phyloP scores from a whole-genome alignment of 768 basidiomycete genomes.

The Phylloporus sp. region DNA sequence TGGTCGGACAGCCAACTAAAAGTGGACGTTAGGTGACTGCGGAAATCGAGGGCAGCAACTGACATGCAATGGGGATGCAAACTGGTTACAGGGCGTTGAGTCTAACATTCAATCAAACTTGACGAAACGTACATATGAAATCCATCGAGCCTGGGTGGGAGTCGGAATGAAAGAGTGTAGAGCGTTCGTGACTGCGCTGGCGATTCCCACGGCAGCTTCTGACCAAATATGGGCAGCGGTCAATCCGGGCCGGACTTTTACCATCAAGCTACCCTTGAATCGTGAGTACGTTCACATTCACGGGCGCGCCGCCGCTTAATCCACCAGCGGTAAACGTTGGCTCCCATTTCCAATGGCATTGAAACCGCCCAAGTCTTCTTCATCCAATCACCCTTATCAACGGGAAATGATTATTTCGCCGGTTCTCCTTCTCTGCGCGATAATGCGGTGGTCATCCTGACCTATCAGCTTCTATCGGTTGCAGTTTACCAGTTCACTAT shows the following conservation, averaged over 20 bases:
- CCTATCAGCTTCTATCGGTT: too few species aligned
- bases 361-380: not conserved
- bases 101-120: too few species aligned
- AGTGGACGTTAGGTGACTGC: constrained; percentile 9
- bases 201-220: too few species aligned
- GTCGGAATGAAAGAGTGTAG: not conserved
- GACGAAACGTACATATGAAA: constrained; percentile 5
- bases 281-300: too few species aligned
- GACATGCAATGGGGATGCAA: constrained; percentile 50
- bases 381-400: not conserved
- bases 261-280: too few species aligned
- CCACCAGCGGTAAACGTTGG: too few species aligned
- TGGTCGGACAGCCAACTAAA: constrained; percentile 64
- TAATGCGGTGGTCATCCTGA: too few species aligned
- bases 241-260: too few species aligned
- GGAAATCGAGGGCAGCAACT: constrained; percentile 16
- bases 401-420: not conserved
- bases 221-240: too few species aligned
- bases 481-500: too few species aligned
- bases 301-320: too few species aligned
- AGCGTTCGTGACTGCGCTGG: too few species aligned
- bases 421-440: not conserved
- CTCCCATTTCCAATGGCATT: not conserved
- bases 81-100: constrained; percentile 32
- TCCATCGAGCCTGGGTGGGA: constrained; percentile 1